Evolutionary conservation across 2,329 filamentous ascomycete species (phyloP).

Genomic region (Ophiocordyceps camponoti-leonardi): DNA sequence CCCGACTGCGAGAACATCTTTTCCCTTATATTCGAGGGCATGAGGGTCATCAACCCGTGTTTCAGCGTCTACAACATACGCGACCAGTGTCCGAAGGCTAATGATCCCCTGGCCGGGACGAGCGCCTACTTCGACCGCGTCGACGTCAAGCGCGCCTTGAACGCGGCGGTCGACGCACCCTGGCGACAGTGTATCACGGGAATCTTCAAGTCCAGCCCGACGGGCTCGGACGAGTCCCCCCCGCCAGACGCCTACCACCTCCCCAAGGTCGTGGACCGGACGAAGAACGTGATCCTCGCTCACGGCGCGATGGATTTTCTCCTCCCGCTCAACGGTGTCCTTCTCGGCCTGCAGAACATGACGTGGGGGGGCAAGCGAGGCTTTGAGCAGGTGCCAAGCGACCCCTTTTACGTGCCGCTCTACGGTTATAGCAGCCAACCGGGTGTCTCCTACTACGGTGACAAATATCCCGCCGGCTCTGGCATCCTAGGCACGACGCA

Average conservation of each 20-base stretch:
- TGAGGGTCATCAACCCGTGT: slow-evolving; percentile 50
- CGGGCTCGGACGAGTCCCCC: slow-evolving; percentile 7
- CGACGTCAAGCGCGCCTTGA: slow-evolving; percentile 51
- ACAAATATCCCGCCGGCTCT: slow-evolving; percentile 33
- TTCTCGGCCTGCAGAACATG: slow-evolving; percentile 65
- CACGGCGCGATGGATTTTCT: slow-evolving; percentile 57
- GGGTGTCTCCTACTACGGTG: slow-evolving; percentile 24
- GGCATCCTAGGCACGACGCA: slow-evolving; percentile 55
- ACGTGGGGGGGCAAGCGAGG: slow-evolving; percentile 58
- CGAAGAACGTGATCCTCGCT: slow-evolving; percentile 55
- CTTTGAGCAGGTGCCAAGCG: slow-evolving; percentile 42
- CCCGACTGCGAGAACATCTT: slow-evolving; percentile 40
- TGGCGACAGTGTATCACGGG: slow-evolving; percentile 4
- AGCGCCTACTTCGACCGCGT: slow-evolving; percentile 59
- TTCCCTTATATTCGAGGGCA: slow-evolving; percentile 34
- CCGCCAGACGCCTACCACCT: slow-evolving; percentile 41
- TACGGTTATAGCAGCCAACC: slow-evolving; percentile 15
- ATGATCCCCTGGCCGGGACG: slow-evolving; percentile 53
- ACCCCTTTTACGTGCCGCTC: slow-evolving; percentile 49
- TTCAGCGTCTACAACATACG: slow-evolving; percentile 63
- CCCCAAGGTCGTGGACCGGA: slow-evolving; percentile 55
- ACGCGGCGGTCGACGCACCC: slow-evolving; percentile 31
- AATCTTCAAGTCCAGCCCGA: slow-evolving; percentile 2
- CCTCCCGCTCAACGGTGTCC: slow-evolving; percentile 49
- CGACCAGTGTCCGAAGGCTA: slow-evolving; percentile 52